phyloP scores from a whole-genome alignment of 768 basidiomycete genomes.

The Pisolithus orientalis region DNA sequence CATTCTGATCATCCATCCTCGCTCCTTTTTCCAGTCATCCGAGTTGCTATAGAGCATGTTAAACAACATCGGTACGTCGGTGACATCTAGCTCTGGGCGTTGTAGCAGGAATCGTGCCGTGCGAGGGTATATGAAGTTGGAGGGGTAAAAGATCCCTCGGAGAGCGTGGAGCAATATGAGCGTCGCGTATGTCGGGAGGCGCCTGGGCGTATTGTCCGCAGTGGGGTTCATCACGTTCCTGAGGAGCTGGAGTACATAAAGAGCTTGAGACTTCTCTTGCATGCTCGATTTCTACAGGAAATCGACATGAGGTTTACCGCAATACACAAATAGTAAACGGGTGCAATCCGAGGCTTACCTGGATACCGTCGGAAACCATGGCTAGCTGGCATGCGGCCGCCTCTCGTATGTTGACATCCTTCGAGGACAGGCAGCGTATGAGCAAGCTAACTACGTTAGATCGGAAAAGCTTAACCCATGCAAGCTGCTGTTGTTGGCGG shows the following conservation, averaged over 20 bases:
- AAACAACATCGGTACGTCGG: conserved; percentile 89
- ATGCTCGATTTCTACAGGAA: conserved; percentile 51
- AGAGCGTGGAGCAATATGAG: conserved; percentile 81
- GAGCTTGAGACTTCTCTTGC: conserved; percentile 70
- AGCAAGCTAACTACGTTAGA: conserved; percentile 73
- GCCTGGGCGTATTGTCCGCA: conserved; percentile 32
- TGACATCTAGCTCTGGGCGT: conserved; percentile 70
- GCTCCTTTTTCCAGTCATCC: conserved; percentile 81
- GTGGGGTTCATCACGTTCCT: conserved; percentile 49
- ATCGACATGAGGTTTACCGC: not conserved
- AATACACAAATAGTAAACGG: not conserved
- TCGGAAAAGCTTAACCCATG: conserved; percentile 84
- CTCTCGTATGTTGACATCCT: conserved; percentile 52
- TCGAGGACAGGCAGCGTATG: conserved; percentile 66
- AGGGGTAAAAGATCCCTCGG: conserved; percentile 78
- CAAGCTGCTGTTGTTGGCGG: conserved; percentile 56
- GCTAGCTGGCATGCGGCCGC: conserved; percentile 58
- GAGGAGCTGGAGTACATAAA: conserved; percentile 63
- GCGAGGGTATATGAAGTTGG: conserved; percentile 82
- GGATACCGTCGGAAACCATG: conserved; percentile 51
- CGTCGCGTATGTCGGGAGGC: conserved; percentile 73
- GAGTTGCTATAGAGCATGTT: conserved; percentile 74
- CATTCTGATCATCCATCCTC: conserved; percentile 85
- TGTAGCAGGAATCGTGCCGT: conserved; percentile 87
- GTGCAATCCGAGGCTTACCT: conserved; percentile 39